Conservation (phyloP, 306 rosid species). For the Arachis stenosperma region DNA sequence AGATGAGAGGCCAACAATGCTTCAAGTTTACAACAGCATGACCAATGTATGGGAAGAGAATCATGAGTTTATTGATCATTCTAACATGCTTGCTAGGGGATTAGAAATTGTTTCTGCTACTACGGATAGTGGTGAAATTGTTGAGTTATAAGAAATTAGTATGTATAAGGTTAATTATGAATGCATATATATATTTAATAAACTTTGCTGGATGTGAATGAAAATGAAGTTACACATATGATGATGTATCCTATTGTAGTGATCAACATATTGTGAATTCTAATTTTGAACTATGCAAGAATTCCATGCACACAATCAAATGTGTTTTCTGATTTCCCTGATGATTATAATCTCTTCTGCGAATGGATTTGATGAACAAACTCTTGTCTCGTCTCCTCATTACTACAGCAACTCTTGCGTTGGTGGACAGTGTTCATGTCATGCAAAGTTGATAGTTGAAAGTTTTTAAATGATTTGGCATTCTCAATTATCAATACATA, state of each 20-base stretch:
- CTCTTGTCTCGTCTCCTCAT: no score
- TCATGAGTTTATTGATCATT: neutral
- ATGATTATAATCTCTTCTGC: no score
- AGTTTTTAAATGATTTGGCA: no score
- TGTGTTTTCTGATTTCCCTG: neutral
- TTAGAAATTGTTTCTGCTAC: neutral
- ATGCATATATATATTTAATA: neutral
- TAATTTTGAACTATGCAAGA: neutral
- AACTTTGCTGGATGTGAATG: neutral
- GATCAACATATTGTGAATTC: no score
- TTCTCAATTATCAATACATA: no score
- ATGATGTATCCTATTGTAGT: neutral
- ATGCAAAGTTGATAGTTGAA: no score
- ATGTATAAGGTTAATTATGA: no score
- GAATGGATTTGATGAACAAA: no score
- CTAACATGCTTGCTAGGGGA: no score
- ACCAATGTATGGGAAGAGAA: neutral
- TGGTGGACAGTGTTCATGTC: no score
- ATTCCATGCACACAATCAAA: neutral
- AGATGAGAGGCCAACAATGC: constrained; percentile 47
- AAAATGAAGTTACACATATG: neutral
- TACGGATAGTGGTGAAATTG: neutral
- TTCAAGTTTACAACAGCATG: constrained; percentile 41
- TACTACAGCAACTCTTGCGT: no score
- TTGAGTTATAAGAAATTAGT: neutral